Conservation (phyloP, 2,329 filamentous ascomycete species). For the Podosphaera fusca region DNA sequence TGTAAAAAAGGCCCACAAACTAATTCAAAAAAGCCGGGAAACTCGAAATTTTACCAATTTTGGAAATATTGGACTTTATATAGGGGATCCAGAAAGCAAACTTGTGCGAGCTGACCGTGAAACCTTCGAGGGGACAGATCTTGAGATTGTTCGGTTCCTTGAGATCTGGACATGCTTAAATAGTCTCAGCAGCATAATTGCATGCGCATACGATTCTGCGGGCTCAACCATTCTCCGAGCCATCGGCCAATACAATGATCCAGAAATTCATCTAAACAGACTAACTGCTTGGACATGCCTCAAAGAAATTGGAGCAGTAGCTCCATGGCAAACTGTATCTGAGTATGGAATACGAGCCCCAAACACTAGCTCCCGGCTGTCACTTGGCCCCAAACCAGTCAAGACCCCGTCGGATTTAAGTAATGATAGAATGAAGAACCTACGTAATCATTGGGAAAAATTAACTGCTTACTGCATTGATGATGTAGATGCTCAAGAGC, state of each 20-base stretch:
- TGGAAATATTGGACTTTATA: slow-evolving; percentile 24
- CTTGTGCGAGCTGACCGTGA: slow-evolving; percentile 4
- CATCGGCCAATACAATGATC: slow-evolving; percentile 31
- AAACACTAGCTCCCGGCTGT: slow-evolving; percentile 17
- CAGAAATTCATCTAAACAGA: slow-evolving; percentile 20
- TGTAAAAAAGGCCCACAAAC: slow-evolving; percentile 23
- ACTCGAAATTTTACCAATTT: slow-evolving; percentile 25
- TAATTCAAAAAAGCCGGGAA: slow-evolving; percentile 29
- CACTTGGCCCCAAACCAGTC: neutral
- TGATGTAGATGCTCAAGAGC: slow-evolving; percentile 37
- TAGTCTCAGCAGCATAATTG: neutral
- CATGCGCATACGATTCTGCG: slow-evolving; percentile 27
- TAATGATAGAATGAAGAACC: slow-evolving; percentile 24
- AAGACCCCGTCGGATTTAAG: slow-evolving; percentile 3
- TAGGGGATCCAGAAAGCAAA: slow-evolving; percentile 3
- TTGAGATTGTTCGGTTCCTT: slow-evolving; percentile 32
- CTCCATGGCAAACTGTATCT: slow-evolving; percentile 45
- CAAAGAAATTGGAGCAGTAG: slow-evolving; percentile 50
- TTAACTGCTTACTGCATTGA: slow-evolving; percentile 53
- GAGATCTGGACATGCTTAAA: slow-evolving; percentile 37
- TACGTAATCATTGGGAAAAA: slow-evolving; percentile 35
- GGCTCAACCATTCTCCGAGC: slow-evolving; percentile 41
- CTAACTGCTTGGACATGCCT: slow-evolving; percentile 39
- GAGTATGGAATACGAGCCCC: slow-evolving; percentile 37
- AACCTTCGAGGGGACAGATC: slow-evolving; percentile 4